Evolutionary conservation across 805 yeast genomes (phyloP).

Genomic region (Komagataella mondaviorum): DNA sequence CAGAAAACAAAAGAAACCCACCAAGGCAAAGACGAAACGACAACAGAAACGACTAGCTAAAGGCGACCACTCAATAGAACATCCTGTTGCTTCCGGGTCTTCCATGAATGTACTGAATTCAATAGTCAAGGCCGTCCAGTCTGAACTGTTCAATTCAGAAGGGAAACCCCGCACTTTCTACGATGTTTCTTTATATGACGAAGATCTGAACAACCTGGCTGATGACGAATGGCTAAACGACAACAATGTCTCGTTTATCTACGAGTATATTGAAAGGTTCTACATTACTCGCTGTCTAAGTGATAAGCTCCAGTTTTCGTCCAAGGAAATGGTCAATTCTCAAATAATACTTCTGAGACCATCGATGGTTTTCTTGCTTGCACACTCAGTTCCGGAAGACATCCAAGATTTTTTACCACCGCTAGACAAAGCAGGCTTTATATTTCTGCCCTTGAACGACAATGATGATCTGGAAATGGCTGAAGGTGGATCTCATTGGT

Average conservation of each 20-base stretch:
- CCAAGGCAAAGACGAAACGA: neutral
- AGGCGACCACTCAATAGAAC: neutral
- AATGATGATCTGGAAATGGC: slow-evolving; percentile 43
- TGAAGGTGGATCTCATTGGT: slow-evolving; percentile 73
- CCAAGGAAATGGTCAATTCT: slow-evolving; percentile 11
- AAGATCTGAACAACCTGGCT: slow-evolving; percentile 41
- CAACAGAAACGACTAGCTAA: neutral
- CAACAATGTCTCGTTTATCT: slow-evolving; percentile 50
- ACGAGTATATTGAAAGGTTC: slow-evolving; percentile 34
- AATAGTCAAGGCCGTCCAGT: neutral
- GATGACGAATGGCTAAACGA: slow-evolving; percentile 70
- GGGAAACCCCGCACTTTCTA: slow-evolving; percentile 31
- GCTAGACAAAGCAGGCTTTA: slow-evolving; percentile 27
- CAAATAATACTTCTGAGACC: slow-evolving; percentile 37
- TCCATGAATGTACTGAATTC: neutral
- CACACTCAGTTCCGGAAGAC: slow-evolving; percentile 26
- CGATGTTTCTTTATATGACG: slow-evolving; percentile 43
- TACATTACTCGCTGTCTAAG: slow-evolving; percentile 13
- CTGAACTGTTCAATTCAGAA: slow-evolving; percentile 7
- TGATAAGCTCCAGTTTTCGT: slow-evolving; percentile 12
- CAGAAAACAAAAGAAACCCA: neutral
- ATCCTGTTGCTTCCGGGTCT: neutral
- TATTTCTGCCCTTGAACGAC: slow-evolving; percentile 60
- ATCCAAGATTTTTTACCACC: slow-evolving; percentile 30
- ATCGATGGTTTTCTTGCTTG: slow-evolving; percentile 47